Conservation (phyloP, 2,329 filamentous ascomycete genomes). For the Neonectria coccinea region DNA sequence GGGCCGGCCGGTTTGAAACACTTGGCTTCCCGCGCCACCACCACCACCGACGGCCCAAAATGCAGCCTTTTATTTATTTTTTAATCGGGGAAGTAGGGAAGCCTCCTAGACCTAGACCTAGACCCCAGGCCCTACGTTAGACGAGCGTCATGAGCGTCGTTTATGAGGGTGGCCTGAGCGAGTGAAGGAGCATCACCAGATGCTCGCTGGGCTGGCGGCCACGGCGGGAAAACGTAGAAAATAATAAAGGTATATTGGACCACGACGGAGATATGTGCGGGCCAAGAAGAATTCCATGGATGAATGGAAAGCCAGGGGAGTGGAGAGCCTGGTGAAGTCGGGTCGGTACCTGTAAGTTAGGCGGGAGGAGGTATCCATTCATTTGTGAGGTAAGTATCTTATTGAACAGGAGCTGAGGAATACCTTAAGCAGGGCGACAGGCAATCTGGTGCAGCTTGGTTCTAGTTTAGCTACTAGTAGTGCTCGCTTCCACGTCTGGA, state of each 20-base stretch:
- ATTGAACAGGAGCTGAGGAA: neutral
- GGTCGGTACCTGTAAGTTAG: too few relatives aligned
- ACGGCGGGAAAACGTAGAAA: neutral
- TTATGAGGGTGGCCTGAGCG: neutral
- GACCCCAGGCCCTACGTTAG: neutral
- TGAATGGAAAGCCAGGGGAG: neutral
- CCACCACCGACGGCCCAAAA: neutral
- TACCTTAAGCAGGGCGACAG: too few relatives aligned
- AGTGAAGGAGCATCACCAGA: neutral
- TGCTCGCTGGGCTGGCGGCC: neutral
- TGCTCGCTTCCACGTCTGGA: neutral
- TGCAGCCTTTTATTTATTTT: conserved; percentile 5
- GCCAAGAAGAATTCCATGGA: neutral
- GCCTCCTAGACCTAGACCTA: neutral
- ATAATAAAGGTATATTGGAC: neutral
- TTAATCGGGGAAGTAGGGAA: neutral
- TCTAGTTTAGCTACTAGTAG: neutral
- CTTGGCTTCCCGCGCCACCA: conserved; percentile 28
- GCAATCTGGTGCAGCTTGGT: too few relatives aligned
- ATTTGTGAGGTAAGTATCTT: too few relatives aligned
- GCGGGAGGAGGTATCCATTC: too few relatives aligned
- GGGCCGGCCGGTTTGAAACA: conserved; percentile 31
- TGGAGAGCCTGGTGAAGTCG: neutral
- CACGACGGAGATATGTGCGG: neutral
- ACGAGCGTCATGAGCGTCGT: neutral